Evolutionary conservation across 306 rosid genomes (phyloP), one percentile per base, ranked within the genome.

Genomic region (Inga leiocalycina): DNA sequence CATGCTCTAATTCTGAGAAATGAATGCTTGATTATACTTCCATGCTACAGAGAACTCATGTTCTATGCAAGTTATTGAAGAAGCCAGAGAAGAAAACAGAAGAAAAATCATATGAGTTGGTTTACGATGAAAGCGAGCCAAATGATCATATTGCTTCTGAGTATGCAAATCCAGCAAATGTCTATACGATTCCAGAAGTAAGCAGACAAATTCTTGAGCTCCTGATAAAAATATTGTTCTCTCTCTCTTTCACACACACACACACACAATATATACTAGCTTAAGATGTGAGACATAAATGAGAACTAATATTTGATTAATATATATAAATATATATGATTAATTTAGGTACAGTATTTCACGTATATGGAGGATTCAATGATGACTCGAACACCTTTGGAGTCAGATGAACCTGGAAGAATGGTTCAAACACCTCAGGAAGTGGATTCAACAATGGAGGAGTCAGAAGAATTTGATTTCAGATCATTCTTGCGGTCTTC

Each of bases 41-140:
- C 74, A 71, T 79, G 76, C 37, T 82, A 76, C 78, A 91, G 98
- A 78, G 65, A 56, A 41, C 79, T 30, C 85, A 83, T 72, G 93
- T 91, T 64, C 6, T 94, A 48, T 83, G 91, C 74, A 87, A 84
- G 39, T 34, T 94, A 81, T 84, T n/a, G 79, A 62, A 73, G 56
- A 88, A 90, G 30, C 12, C 54, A 2, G 89, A 39, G 69, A 78
- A 51, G 68, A 85, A 74, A 24, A 5, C 69, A 19, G 85, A 78
- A 67, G 68, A n/a, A 76, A 52, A 8, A 34, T 10, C 17, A 6
- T 45, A 75, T n/a, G 78, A 6, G 49, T 56, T 34, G 69, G 39
- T 70, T 59, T 5, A 62, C 10, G 73, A 56, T 66, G 84, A 78
- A 41, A 71, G 45, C 5, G 81, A 82, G 54, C 70, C 84, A 74